phyloP scores from a whole-genome alignment of 2,329 filamentous ascomycete genomes.

The Sporothrix curviconia region DNA sequence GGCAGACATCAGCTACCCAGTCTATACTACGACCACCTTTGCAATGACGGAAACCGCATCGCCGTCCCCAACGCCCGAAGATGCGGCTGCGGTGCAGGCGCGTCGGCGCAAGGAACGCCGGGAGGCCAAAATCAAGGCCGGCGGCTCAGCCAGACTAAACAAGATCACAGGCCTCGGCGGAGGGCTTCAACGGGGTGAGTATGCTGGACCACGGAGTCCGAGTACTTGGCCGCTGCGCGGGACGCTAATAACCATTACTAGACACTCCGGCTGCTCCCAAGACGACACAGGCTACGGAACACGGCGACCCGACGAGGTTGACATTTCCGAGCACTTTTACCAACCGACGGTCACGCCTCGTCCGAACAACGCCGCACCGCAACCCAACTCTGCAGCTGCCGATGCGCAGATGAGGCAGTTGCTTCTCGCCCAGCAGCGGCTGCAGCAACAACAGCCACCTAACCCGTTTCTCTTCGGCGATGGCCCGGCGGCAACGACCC shows the following conservation, averaged over 20 bases:
- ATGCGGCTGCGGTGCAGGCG: conserved; percentile 53
- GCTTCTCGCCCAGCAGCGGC: conserved; percentile 41
- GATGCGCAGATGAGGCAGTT: conserved; percentile 59
- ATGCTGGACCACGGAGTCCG: not conserved
- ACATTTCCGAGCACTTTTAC: conserved; percentile 71
- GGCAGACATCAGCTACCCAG: too few species aligned
- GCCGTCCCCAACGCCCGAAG: conserved; percentile 26
- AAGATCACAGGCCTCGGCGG: conserved; percentile 68
- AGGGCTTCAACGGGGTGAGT: conserved; percentile 41
- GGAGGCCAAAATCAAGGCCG: conserved; percentile 70
- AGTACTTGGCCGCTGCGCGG: too few species aligned
- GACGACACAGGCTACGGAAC: conserved; percentile 23
- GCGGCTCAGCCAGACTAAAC: conserved; percentile 62
- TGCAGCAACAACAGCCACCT: conserved; percentile 15
- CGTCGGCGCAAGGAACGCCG: conserved; percentile 71
- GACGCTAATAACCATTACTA: too few species aligned
- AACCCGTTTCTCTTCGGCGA: conserved; percentile 13
- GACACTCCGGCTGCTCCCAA: not conserved
- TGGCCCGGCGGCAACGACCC: conserved; percentile 8
- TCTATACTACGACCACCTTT: not conserved
- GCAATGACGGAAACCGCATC: conserved; percentile 36
- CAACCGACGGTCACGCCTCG: conserved; percentile 40
- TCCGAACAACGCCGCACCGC: conserved; percentile 25
- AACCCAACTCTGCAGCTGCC: conserved; percentile 29
- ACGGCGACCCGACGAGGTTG: conserved; percentile 68